Base-by-base conservation (phyloP, 192 early-diverging fungal genomes). In the Endogone sp. region DNA sequence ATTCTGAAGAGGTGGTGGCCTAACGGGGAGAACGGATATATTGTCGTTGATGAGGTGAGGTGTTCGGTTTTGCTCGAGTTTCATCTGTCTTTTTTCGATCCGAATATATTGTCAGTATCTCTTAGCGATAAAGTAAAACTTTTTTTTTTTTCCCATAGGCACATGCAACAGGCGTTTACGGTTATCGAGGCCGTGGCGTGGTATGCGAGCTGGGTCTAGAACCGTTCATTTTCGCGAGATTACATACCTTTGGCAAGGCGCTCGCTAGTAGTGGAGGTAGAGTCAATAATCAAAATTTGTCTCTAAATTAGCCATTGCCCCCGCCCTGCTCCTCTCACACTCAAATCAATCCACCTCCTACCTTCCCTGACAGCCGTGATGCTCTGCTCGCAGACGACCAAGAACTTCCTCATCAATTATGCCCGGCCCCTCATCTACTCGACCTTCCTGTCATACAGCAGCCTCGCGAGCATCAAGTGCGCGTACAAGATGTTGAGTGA, bases 231-330 rank as follows among this genome's bases (percentile, higher is more conserved):
- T 92, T 91, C 86, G 92, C 89, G 3, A 80, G 92, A 29, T 72
- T 95, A 0, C 87, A 91, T 69, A 95, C 93, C 13, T 95, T 95
- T 78, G 91, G 93, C 30, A 95, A 95, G 65, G 90, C 89, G 2
- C 72, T 93, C 32, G 92, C 89, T 21, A 82, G 83, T 25, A 92
- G 92, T 71, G 93, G 93, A 79, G 90, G 90, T 92, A 70, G 31
- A n/a, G n/a, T 49, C 1, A 63, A 55, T 62, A 13, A 62, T 16
- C 21, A 62, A 13, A 20, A 25, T 13, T 11, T 62, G 61, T 24
- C 61, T n/a, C 21, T 13, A 62, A 63, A 6, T 24, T n/a, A n/a
- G n/a, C n/a, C n/a, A n/a, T n/a, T n/a, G n/a, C n/a, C n/a, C n/a
- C n/a, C n/a, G n/a, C n/a, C n/a, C n/a, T n/a, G n/a, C n/a, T n/a